Evolutionary conservation across 352 stramenopile species (phyloP).

Genomic region (Ochromonadaceae sp.): DNA sequence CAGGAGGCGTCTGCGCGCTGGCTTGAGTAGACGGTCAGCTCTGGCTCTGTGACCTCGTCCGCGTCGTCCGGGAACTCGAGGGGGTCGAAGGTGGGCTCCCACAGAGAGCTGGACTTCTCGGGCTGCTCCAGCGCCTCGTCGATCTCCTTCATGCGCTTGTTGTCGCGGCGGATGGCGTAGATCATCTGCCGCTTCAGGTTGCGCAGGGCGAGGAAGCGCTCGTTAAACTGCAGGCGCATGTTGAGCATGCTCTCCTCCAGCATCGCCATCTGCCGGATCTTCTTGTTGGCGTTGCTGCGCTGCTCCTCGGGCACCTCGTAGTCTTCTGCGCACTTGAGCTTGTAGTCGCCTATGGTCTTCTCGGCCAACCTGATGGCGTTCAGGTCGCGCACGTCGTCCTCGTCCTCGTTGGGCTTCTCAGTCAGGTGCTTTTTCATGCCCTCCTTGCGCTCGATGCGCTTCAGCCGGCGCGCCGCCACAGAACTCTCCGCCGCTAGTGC

Average conservation of each 20-base stretch:
- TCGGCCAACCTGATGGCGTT: constrained; percentile 64
- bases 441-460: constrained; percentile 35
- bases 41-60: constrained; percentile 51
- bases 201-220: constrained; percentile 63
- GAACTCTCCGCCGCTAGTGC: not conserved
- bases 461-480: not conserved
- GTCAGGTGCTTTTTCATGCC: constrained; percentile 35
- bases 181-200: constrained; percentile 66
- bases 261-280: constrained; percentile 54
- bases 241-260: constrained; percentile 59
- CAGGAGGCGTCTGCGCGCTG: not conserved
- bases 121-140: constrained; percentile 31
- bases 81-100: constrained; percentile 41
- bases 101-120: constrained; percentile 20
- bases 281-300: constrained; percentile 58
- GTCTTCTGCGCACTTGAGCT: constrained; percentile 59
- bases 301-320: constrained; percentile 70
- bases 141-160: constrained; percentile 41
- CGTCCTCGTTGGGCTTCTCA: constrained; percentile 59
- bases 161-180: constrained; percentile 42
- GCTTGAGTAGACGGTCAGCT: constrained; percentile 50
- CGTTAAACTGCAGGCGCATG: constrained; percentile 63
- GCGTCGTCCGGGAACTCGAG: constrained; percentile 67
- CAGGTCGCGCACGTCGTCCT: constrained; percentile 68
- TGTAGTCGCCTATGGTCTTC: constrained; percentile 74